phyloP scores from a whole-genome alignment of 164 flowering plant genomes.

The Tetracentron sinense region DNA sequence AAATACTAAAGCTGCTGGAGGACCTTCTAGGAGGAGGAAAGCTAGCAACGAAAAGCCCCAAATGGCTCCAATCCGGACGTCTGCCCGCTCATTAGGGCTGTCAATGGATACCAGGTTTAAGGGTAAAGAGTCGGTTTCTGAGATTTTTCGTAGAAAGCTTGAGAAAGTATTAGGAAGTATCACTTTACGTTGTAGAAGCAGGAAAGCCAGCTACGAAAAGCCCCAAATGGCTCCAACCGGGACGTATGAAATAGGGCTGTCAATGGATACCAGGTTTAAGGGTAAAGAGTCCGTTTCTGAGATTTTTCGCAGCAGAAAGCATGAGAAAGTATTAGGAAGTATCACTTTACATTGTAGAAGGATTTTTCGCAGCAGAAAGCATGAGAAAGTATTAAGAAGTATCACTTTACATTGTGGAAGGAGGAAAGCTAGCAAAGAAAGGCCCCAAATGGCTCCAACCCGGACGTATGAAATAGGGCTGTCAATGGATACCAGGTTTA shows the following conservation, averaged over 20 bases:
- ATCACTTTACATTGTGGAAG: too few species aligned
- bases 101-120: slow-evolving; percentile 44
- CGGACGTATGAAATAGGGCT: slow-evolving; percentile 40
- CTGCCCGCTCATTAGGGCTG: slow-evolving; percentile 38
- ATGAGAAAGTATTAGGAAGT: too few species aligned
- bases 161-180: background rate
- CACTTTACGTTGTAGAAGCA: too few species aligned
- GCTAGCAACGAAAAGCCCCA: slow-evolving; percentile 33
- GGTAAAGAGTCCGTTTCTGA: slow-evolving; percentile 46
- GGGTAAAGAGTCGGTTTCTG: slow-evolving; percentile 43
- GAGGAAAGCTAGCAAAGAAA: slow-evolving; percentile 36
- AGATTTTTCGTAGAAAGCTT: slow-evolving; percentile 40
- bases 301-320: slow-evolving; percentile 45
- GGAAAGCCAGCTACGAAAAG: slow-evolving; percentile 35
- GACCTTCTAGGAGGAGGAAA: too few species aligned
- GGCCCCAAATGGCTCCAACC: slow-evolving; percentile 41
- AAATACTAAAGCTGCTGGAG: too few species aligned
- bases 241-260: slow-evolving; percentile 36
- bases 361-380: too few species aligned
- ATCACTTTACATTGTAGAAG: too few species aligned
- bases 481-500: slow-evolving; percentile 42
- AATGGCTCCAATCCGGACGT: slow-evolving; percentile 40
- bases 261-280: slow-evolving; percentile 44
- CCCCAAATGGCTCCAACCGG: slow-evolving; percentile 43
- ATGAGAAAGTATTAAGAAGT: slow-evolving; percentile 2